Percentiles rank a stretch among this genome's conserved stretches.
Evolutionary conservation across 768 basidiomycete genomes (phyloP).

Genomic region (Tricholoma hemisulphureum): DNA sequence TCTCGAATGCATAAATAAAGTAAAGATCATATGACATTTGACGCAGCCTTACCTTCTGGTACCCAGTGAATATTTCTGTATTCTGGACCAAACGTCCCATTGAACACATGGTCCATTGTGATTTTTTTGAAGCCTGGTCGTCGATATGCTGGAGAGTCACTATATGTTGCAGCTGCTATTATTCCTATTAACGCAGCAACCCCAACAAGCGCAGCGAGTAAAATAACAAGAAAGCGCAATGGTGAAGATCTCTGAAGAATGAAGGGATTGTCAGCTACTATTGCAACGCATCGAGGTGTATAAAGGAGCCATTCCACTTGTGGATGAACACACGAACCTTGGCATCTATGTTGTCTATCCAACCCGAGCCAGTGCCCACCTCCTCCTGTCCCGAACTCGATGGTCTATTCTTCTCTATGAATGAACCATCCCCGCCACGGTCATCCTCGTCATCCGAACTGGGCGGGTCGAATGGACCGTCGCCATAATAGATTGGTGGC

Average conservation of each 20-base stretch:
- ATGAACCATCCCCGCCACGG: conserved; percentile 35
- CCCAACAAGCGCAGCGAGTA: conserved; percentile 56
- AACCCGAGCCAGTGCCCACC: conserved; percentile 13
- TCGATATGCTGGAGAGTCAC: conserved; percentile 48
- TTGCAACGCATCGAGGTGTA: not conserved
- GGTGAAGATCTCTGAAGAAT: conserved; percentile 47
- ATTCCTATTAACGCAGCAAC: conserved; percentile 71
- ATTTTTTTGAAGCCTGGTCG: conserved; percentile 61
- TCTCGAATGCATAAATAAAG: not conserved
- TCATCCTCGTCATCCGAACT: conserved; percentile 77
- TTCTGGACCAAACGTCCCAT: conserved; percentile 73
- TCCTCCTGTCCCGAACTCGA: conserved; percentile 28
- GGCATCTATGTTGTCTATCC: not conserved
- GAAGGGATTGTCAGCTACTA: not conserved
- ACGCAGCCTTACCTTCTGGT: conserved; percentile 67
- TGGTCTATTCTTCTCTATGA: conserved; percentile 45
- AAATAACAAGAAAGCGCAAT: conserved; percentile 59
- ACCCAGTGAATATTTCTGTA: conserved; percentile 73
- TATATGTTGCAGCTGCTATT: conserved; percentile 74
- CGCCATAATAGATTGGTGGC: conserved; percentile 61
- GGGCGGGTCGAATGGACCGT: conserved; percentile 74
- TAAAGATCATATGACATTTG: not conserved
- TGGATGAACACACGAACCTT: conserved; percentile 11
- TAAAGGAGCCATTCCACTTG: not conserved
- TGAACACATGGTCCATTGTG: conserved; percentile 89